Evolutionary conservation across 805 yeast species (phyloP).

Genomic region (Maudiozyma pseudohumilis): DNA sequence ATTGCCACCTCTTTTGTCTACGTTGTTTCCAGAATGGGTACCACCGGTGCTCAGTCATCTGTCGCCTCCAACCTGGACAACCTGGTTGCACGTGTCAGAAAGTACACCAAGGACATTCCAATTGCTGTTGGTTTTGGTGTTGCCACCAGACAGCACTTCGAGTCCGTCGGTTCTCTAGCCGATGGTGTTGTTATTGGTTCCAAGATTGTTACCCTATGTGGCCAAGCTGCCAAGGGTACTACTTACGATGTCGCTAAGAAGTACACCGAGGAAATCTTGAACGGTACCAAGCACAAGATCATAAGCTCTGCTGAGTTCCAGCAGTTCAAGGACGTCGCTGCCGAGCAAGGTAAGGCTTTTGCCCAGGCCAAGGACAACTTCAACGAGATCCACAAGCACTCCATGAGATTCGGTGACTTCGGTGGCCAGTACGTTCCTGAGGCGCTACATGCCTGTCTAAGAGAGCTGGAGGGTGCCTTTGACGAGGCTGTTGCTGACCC

Average conservation of each 20-base stretch:
- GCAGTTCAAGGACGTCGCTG: slow-evolving; percentile 26
- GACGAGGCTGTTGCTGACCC: slow-evolving; percentile 85
- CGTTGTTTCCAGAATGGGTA: slow-evolving; percentile 96
- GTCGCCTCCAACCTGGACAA: slow-evolving; percentile 53
- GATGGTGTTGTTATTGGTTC: slow-evolving; percentile 98
- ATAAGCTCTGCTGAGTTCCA: slow-evolving; percentile 30
- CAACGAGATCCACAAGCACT: slow-evolving; percentile 54
- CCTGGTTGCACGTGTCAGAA: slow-evolving; percentile 66
- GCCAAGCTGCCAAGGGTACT: slow-evolving; percentile 48
- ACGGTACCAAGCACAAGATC: slow-evolving; percentile 37
- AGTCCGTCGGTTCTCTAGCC: slow-evolving; percentile 65
- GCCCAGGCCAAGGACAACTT: slow-evolving; percentile 24
- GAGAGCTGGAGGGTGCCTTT: slow-evolving; percentile 81
- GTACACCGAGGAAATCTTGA: slow-evolving; percentile 62
- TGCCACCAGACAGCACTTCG: slow-evolving; percentile 82
- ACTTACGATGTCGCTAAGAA: slow-evolving; percentile 55
- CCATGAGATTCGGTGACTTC: slow-evolving; percentile 81
- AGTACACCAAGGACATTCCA: slow-evolving; percentile 65
- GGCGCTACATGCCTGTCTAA: slow-evolving; percentile 81
- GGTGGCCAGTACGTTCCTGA: slow-evolving; percentile 99
- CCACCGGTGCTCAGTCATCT: slow-evolving; percentile 76
- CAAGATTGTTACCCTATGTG: slow-evolving; percentile 62
- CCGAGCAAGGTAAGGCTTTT: slow-evolving; percentile 13
- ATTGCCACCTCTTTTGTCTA: slow-evolving; percentile 94
- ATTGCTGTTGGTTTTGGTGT: slow-evolving; percentile 97